phyloP scores from a whole-genome alignment of 352 stramenopile genomes.

The Vaucheria bursata region DNA sequence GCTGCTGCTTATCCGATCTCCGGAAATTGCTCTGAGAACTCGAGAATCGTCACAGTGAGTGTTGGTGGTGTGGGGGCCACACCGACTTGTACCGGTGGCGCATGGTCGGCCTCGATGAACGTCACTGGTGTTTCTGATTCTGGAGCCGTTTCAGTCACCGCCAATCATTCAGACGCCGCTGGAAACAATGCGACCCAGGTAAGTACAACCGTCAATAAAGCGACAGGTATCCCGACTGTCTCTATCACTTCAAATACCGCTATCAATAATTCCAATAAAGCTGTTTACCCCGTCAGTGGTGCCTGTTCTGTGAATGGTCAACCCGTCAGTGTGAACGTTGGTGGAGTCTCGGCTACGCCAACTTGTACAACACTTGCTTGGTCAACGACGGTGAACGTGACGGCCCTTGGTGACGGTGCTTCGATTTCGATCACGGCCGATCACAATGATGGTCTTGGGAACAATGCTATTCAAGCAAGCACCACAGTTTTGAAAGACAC shows the following conservation, averaged over 20 bases:
- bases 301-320: background rate
- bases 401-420: background rate
- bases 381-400: background rate
- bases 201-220: background rate
- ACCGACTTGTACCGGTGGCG: background rate
- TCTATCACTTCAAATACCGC: background rate
- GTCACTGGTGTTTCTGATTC: background rate
- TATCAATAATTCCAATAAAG: constrained; percentile 3
- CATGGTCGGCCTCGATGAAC: background rate
- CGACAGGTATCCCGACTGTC: background rate
- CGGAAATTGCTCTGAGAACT: background rate
- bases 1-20: background rate
- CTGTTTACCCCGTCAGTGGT: background rate
- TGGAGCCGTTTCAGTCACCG: background rate
- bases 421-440: background rate
- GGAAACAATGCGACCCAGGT: background rate
- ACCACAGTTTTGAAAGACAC: background rate
- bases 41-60: background rate
- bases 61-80: background rate
- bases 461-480: background rate
- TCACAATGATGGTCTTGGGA: background rate
- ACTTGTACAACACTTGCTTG: background rate
- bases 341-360: background rate
- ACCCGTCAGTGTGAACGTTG: background rate
- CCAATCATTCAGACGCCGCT: background rate